These are phyloP conservation scores for Emydomyces testavorans DNA, from an alignment of 2,329 filamentous ascomycete species.

Conservation along the genomic window DNA sequence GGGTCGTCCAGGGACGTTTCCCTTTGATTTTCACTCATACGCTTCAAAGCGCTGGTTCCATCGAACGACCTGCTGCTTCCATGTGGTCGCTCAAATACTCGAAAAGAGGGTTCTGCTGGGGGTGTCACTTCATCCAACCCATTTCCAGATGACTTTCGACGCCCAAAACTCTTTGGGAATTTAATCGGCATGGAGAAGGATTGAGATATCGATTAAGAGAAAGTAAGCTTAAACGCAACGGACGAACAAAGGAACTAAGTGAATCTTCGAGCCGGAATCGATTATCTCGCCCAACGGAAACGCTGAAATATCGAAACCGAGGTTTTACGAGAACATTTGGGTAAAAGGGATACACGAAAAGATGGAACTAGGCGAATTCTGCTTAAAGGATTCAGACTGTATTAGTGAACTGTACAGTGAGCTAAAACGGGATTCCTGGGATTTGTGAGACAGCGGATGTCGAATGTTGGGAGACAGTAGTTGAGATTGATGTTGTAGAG, in stretches of 20 bases:
- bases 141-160: slow-evolving; percentile 46
- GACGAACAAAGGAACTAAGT: slow-evolving; percentile 7
- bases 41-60: slow-evolving; percentile 27
- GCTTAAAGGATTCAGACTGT: neutral
- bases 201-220: neutral
- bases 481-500: neutral
- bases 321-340: neutral
- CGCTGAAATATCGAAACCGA: neutral
- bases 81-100: slow-evolving; percentile 42
- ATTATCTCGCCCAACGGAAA: slow-evolving; percentile 1
- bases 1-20: slow-evolving; percentile 28
- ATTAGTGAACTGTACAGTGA: neutral
- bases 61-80: slow-evolving; percentile 36
- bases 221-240: slow-evolving; percentile 3
- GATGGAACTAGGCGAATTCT: no score
- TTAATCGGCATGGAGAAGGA: slow-evolving; percentile 43
- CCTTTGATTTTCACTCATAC: slow-evolving; percentile 25
- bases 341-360: no score
- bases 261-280: neutral
- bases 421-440: neutral
- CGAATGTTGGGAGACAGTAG: neutral
- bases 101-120: slow-evolving; percentile 39
- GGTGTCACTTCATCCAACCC: slow-evolving; percentile 39
- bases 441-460: neutral
- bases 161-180: slow-evolving; percentile 42